Base-by-base conservation (phyloP, 2,329 filamentous ascomycete genomes). In the Aspergillus awamori region DNA sequence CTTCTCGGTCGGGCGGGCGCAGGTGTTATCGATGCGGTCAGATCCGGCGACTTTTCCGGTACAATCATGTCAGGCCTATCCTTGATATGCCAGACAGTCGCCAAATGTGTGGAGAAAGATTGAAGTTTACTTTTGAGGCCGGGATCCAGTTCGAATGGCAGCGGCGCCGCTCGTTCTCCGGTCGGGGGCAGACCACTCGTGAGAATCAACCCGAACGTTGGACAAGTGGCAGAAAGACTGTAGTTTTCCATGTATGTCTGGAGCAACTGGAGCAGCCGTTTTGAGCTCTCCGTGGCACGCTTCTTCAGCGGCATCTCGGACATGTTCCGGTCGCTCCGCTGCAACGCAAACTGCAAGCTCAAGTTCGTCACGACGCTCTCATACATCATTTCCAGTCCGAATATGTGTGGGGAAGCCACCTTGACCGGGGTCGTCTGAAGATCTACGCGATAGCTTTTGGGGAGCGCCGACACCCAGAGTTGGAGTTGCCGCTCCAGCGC, bases 131-230 rank as follows among this genome's bases (percentile, higher is more conserved):
- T 66, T 41, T 67, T 70, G 24, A 76, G 41, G 4, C 66, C 68
- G n/a, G 64, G 49, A 13, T 73, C 71, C 17, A 70, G 43, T 24
- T 74, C 70, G 2, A 67, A 67, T 2, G 49, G 41, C n/a, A 53
- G 55, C 4, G 60, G 24, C 1, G 61, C 33, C 10, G 38, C 11
- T 58, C 58, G 11, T 53, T 63, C n/a, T 60, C 53, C n/a, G 54
- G 11, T 38, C 5, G 38, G 54, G 3, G 65, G 62, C 73, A 75
- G 70, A 15, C 74, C 72, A 57, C 72, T 72, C 41, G 70, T 74
- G 28, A 79, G 67, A 24, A 77, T 73, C 64, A 76, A 74, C 22
- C 78, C 78, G 58, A 79, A 79, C 0, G 73, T 83, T 58, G 72
- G 78, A 63, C 64, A 76, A 54, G 68, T 76, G 53, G 72, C 79